Conservation (phyloP, 495 filamentous ascomycete genomes). For the Geoglossum glabrum region DNA sequence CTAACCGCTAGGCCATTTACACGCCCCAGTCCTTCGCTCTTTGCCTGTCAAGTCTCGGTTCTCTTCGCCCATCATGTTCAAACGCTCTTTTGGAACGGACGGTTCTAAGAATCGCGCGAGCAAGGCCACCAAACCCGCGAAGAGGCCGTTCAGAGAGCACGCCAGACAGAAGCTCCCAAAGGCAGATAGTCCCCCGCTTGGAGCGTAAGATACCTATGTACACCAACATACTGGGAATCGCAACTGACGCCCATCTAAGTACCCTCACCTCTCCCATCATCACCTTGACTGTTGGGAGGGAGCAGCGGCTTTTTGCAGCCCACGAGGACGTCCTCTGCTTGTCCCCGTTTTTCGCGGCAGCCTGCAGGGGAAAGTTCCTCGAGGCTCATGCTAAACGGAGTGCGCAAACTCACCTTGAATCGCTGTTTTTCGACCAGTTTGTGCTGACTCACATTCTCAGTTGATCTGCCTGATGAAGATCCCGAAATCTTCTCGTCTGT, state of each 20-base stretch:
- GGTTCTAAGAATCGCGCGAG: conserved; percentile 51
- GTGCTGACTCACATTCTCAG: conserved; percentile 3
- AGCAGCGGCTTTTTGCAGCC: conserved; percentile 59
- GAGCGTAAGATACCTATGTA: conserved; percentile 22
- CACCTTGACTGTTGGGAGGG: conserved; percentile 59
- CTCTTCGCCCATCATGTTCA: conserved; percentile 42
- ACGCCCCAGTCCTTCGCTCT: neutral
- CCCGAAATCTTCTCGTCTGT: conserved; percentile 45
- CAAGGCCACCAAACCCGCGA: conserved; percentile 54
- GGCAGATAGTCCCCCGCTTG: conserved; percentile 30
- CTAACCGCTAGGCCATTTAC: neutral
- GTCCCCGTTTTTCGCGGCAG: conserved; percentile 36
- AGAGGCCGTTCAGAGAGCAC: conserved; percentile 52
- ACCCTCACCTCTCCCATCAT: conserved; percentile 58
- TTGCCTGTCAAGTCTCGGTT: neutral
- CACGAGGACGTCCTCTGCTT: conserved; percentile 44
- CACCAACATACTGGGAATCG: conserved; percentile 10
- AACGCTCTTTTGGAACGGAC: conserved; percentile 41
- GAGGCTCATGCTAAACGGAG: conserved; percentile 21
- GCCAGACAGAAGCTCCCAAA: conserved; percentile 56
- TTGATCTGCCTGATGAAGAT: conserved; percentile 42
- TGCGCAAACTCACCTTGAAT: neutral
- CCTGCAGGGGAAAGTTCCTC: conserved; percentile 35
- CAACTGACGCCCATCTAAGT: conserved; percentile 19
- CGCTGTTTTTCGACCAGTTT: conserved; percentile 11